Evolutionary conservation across 2,329 filamentous ascomycete species (phyloP).

Genomic region (Colletotrichum tropicicola): DNA sequence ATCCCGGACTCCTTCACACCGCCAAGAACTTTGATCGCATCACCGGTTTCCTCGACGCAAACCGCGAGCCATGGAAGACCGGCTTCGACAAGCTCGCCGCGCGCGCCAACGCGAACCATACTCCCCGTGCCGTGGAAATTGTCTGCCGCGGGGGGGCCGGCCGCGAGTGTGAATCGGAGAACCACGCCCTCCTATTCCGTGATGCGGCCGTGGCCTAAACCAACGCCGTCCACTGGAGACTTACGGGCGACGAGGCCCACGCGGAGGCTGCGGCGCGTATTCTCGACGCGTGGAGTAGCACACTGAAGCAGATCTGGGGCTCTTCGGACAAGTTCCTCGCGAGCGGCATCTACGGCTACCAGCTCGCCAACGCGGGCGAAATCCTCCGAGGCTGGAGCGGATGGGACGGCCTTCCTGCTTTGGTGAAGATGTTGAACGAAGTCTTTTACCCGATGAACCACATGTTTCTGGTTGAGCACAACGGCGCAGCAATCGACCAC

Average conservation of each 20-base stretch:
- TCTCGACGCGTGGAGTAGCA: conserved; percentile 48
- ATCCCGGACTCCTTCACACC: conserved; percentile 42
- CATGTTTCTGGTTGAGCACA: conserved; percentile 47
- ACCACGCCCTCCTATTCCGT: conserved; percentile 48
- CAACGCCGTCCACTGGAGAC: conserved; percentile 49
- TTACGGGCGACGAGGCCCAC: conserved; percentile 45
- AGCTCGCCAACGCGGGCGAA: conserved; percentile 56
- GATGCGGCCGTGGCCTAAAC: conserved; percentile 51
- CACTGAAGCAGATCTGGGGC: conserved; percentile 43
- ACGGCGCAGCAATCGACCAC: conserved; percentile 42
- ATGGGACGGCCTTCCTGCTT: conserved; percentile 39
- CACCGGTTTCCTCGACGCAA: conserved; percentile 42
- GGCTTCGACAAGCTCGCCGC: conserved; percentile 43
- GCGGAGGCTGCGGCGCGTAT: conserved; percentile 47
- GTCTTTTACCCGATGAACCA: conserved; percentile 49
- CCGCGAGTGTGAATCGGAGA: conserved; percentile 31
- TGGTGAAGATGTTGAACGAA: conserved; percentile 41
- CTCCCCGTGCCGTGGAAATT: conserved; percentile 36
- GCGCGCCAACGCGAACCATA: conserved; percentile 40
- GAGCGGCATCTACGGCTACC: conserved; percentile 53
- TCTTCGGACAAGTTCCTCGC: conserved; percentile 48
- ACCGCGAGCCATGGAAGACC: conserved; percentile 40
- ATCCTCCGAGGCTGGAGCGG: conserved; percentile 45
- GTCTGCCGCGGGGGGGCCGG: conserved; percentile 44
- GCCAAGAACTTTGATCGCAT: conserved; percentile 48